Evolutionary conservation across 805 yeast species (phyloP).

Genomic region (Metschnikowia orientalis): DNA sequence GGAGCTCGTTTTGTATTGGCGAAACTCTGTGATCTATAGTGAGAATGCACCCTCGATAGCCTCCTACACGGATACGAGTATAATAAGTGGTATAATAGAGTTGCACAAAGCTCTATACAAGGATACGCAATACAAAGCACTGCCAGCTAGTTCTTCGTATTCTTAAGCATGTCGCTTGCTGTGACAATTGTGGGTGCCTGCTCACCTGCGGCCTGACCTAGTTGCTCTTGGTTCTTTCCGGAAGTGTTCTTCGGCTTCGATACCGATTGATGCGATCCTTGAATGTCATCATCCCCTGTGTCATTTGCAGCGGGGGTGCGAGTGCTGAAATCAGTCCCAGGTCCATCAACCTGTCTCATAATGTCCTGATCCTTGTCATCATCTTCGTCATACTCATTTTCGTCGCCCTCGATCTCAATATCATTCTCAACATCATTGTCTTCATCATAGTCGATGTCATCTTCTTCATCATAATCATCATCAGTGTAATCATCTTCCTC

Average conservation of each 20-base stretch:
- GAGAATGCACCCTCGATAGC: too few relatives aligned
- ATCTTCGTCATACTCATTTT: constrained; percentile 6
- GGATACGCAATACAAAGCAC: not conserved
- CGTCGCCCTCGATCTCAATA: constrained; percentile 6
- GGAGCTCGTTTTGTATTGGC: constrained; percentile 2
- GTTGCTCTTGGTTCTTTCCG: constrained; percentile 4
- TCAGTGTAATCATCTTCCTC: constrained; percentile 6
- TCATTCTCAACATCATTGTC: constrained; percentile 3
- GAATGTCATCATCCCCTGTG: not conserved
- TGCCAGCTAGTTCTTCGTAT: constrained; percentile 6
- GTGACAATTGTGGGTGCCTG: constrained; percentile 8
- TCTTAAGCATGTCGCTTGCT: constrained; percentile 15
- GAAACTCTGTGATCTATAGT: not conserved
- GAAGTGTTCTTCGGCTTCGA: constrained; percentile 12
- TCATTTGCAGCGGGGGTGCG: constrained; percentile 5
- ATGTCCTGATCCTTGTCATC: constrained; percentile 3
- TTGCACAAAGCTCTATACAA: not conserved
- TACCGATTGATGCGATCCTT: too few relatives aligned
- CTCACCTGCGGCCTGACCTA: too few relatives aligned
- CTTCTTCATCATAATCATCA: constrained; percentile 5
- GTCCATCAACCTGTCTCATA: too few relatives aligned
- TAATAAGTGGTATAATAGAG: not conserved
- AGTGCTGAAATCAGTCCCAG: too few relatives aligned
- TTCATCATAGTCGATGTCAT: constrained; percentile 5
- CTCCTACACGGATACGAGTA: too few relatives aligned